phyloP scores from a whole-genome alignment of 306 rosid genomes.

The Ochetophila trinervis region DNA sequence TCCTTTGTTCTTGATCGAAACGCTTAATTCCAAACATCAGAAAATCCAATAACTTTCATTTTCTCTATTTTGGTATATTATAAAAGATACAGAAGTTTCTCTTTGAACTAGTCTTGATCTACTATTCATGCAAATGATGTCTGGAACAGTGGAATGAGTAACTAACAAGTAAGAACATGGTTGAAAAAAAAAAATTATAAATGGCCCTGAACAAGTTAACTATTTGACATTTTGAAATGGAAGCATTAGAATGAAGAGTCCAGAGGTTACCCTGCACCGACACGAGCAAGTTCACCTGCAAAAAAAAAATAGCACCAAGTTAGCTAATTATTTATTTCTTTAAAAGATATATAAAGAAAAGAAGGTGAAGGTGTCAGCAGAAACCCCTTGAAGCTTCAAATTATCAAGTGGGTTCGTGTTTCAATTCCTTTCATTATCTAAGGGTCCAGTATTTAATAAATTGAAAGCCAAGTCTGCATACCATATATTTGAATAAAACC shows the following conservation, averaged over 20 bases:
- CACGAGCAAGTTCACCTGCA: conserved; percentile 85
- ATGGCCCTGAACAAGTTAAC: neutral
- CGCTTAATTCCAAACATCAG: no score
- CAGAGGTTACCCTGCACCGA: conserved; percentile 76
- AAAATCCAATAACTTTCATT: no score
- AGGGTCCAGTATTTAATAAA: neutral
- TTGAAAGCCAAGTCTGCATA: conserved; percentile 23
- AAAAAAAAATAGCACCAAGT: conserved; percentile 3
- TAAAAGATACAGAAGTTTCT: no score
- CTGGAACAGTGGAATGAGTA: no score
- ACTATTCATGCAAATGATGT: no score
- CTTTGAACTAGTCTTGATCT: no score
- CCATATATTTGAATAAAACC: conserved; percentile 62
- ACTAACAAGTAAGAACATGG: no score
- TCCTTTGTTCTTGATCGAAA: no score
- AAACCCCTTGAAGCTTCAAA: neutral
- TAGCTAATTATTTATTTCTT: conserved; percentile 4
- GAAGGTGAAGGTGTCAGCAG: neutral
- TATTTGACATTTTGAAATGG: neutral
- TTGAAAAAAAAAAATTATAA: neutral
- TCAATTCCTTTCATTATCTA: neutral
- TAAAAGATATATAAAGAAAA: conserved; percentile 1
- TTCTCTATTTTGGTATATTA: no score
- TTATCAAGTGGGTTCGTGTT: neutral
- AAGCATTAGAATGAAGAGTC: conserved; percentile 16